Evolutionary conservation across 192 early-diverging fungal species (phyloP).

Genomic region (Coemansia brasiliensis): DNA sequence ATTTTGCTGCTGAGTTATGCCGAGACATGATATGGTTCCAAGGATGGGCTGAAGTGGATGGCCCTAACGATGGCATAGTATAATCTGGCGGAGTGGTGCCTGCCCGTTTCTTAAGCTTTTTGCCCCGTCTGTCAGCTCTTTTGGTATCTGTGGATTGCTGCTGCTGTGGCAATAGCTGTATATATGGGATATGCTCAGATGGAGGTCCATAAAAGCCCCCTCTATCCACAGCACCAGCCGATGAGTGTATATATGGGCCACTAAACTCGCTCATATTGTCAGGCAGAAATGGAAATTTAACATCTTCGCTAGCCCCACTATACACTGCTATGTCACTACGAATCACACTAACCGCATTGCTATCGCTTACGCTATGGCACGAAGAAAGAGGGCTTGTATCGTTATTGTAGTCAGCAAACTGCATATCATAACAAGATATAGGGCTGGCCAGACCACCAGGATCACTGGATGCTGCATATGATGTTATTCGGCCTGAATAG

Average conservation of each 20-base stretch:
- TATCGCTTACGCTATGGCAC: not conserved
- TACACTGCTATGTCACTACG: constrained; percentile 49
- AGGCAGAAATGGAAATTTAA: constrained; percentile 47
- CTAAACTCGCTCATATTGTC: constrained; percentile 53
- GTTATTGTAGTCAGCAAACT: constrained; percentile 8
- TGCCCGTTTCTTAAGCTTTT: constrained; percentile 11
- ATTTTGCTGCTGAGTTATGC: constrained; percentile 23
- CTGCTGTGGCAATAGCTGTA: constrained; percentile 1
- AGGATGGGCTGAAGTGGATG: not conserved
- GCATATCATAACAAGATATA: constrained; percentile 10
- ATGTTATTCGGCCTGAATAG: constrained; percentile 24
- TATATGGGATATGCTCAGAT: too few relatives aligned
- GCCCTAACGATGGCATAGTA: constrained; percentile 1
- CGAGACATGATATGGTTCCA: constrained; percentile 16
- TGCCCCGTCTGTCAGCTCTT: not conserved
- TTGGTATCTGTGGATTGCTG: not conserved
- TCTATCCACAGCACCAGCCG: constrained; percentile 15
- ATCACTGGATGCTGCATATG: constrained; percentile 37
- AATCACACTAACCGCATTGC: constrained; percentile 36
- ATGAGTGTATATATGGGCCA: constrained; percentile 29
- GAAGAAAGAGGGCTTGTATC: not conserved
- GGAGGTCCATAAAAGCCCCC: constrained; percentile 12
- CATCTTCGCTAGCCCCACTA: constrained; percentile 39
- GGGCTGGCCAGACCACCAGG: constrained; percentile 12
- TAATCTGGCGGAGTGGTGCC: constrained; percentile 3